Conservation (phyloP, 2,329 filamentous ascomycete species). For the Pyrenochaeta sp. region DNA sequence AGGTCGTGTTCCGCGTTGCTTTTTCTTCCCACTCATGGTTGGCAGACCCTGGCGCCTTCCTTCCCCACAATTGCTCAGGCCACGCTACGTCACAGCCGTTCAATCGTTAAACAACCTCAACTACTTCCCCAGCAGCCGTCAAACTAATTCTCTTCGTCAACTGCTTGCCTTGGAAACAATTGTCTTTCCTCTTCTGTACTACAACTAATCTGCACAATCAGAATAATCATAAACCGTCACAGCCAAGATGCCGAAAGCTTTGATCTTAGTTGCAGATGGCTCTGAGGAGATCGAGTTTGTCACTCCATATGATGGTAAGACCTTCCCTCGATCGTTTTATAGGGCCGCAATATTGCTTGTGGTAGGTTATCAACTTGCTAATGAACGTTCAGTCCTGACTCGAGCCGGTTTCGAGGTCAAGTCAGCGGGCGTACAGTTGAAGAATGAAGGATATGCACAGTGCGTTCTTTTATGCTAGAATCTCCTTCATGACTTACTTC, state of each 20-base stretch:
- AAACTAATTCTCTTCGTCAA: not conserved
- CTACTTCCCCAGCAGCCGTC: not conserved
- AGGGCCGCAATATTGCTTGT: not conserved
- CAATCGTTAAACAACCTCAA: not conserved
- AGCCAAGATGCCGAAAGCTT: slow-evolving; percentile 42
- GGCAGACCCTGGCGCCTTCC: slow-evolving; percentile 1
- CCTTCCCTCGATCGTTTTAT: not conserved
- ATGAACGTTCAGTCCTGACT: slow-evolving; percentile 40
- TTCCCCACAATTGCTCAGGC: slow-evolving; percentile 9
- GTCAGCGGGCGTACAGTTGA: slow-evolving; percentile 47
- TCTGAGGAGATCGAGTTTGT: slow-evolving; percentile 54
- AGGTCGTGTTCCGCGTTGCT: not conserved
- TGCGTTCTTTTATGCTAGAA: slow-evolving; percentile 19
- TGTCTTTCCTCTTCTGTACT: too few species aligned
- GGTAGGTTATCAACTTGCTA: not conserved
- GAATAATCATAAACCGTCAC: not conserved
- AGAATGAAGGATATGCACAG: slow-evolving; percentile 42
- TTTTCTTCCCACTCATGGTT: not conserved
- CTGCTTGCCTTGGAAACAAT: not conserved
- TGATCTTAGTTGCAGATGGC: slow-evolving; percentile 51
- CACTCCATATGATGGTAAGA: slow-evolving; percentile 51
- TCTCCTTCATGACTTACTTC: not conserved
- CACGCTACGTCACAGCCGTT: slow-evolving; percentile 15
- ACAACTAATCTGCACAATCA: not conserved
- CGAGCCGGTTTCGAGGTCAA: slow-evolving; percentile 50